Evolutionary conservation across 2,329 filamentous ascomycete species (phyloP).

Genomic region (Stachybotrys chartarum): DNA sequence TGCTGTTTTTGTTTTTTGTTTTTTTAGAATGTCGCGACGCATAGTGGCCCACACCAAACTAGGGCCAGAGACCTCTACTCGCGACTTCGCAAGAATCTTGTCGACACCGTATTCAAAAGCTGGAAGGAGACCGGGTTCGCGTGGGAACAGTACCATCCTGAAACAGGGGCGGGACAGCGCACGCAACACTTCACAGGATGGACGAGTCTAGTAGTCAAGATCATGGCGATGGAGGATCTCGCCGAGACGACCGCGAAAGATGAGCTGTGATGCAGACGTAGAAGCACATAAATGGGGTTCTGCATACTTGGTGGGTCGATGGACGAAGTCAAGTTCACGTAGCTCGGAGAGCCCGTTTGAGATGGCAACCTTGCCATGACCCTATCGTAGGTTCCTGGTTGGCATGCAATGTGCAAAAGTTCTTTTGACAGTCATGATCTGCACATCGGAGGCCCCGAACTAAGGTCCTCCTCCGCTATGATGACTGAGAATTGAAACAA

Average conservation of each 20-base stretch:
- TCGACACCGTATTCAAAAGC: conserved; percentile 79
- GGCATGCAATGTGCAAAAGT: neutral
- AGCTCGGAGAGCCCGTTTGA: no score
- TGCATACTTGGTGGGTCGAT: neutral
- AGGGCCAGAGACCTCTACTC: conserved; percentile 70
- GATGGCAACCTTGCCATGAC: neutral
- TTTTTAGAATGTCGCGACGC: conserved; percentile 51
- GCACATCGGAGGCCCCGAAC: neutral
- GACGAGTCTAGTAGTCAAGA: conserved; percentile 97
- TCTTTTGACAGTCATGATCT: neutral
- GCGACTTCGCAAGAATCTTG: conserved; percentile 71
- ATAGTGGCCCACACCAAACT: conserved; percentile 58
- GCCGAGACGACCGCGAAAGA: conserved; percentile 28
- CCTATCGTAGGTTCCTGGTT: neutral
- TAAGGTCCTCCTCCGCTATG: neutral
- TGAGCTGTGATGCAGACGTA: conserved; percentile 33
- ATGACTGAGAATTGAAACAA: neutral
- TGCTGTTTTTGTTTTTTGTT: neutral
- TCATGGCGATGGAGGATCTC: conserved; percentile 88
- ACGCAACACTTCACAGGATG: conserved; percentile 98
- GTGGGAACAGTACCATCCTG: conserved; percentile 97
- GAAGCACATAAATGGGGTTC: neutral
- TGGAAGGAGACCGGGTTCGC: conserved; percentile 93
- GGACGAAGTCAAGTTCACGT: no score
- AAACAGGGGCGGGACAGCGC: conserved; percentile 86